These are phyloP conservation scores for Chenopodium album DNA, from an alignment of 148 eudicot species.

Conservation along the genomic window DNA sequence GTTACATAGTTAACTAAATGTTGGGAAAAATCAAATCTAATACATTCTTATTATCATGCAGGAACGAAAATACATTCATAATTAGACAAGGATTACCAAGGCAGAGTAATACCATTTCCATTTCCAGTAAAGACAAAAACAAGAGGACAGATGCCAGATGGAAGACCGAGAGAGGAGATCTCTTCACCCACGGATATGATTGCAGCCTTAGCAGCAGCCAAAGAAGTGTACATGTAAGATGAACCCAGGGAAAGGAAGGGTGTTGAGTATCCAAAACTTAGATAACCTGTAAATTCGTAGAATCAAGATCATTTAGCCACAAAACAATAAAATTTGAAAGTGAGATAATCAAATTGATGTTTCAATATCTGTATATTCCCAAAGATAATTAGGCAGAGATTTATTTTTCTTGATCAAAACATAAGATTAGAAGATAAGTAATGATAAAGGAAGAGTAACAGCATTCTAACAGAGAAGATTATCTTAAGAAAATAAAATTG, in stretches of 20 bases:
- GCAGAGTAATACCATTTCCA: slow-evolving; percentile 80
- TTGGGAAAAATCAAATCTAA: not conserved
- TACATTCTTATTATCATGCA: not conserved
- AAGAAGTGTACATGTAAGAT: slow-evolving; percentile 94
- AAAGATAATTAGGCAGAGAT: not conserved
- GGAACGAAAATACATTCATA: not conserved
- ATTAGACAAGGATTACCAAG: not conserved
- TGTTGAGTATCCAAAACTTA: slow-evolving; percentile 87
- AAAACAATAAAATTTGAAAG: slow-evolving; percentile 2
- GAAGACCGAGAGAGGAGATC: slow-evolving; percentile 80
- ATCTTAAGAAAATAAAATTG: not conserved
- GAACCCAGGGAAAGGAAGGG: slow-evolving; percentile 90
- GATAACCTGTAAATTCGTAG: slow-evolving; percentile 59
- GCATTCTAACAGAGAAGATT: not conserved
- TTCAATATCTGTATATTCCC: not conserved
- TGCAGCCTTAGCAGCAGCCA: slow-evolving; percentile 97
- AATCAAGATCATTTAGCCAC: slow-evolving; percentile 6
- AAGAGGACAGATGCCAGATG: slow-evolving; percentile 84
- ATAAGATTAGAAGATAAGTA: not conserved
- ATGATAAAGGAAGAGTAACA: not conserved
- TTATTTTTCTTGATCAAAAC: not conserved
- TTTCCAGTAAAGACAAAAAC: slow-evolving; percentile 94
- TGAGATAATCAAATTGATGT: not conserved
- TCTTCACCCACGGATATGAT: slow-evolving; percentile 95
- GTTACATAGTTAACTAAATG: not conserved